phyloP scores from a whole-genome alignment of 257 asterid genomes.

The Rhazya stricta region DNA sequence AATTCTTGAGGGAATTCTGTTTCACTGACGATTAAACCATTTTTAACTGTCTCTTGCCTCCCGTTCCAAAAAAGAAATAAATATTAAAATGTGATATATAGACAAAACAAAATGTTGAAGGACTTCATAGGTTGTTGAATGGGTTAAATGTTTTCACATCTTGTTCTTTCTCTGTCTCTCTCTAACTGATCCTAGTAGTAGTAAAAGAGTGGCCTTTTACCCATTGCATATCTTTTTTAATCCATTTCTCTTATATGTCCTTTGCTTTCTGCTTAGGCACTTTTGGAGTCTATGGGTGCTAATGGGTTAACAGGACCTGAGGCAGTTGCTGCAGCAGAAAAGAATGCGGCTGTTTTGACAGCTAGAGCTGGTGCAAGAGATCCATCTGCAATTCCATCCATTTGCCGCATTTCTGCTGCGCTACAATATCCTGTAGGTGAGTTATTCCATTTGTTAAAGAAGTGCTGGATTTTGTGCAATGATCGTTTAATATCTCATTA shows the following conservation, averaged over 20 bases:
- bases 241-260: constrained; percentile 18
- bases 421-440: constrained; percentile 92
- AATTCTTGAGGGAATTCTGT: not conserved
- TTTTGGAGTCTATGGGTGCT: constrained; percentile 78
- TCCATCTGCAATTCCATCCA: constrained; percentile 96
- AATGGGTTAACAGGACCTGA: constrained; percentile 89
- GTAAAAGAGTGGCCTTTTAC: no score
- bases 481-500: not conserved
- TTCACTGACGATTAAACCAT: not conserved
- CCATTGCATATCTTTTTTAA: not conserved
- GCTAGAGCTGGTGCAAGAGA: constrained; percentile 98
- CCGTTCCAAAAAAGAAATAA: not conserved
- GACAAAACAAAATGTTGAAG: not conserved
- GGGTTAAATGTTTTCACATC: not conserved
- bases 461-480: not conserved
- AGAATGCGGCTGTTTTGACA: constrained; percentile 77
- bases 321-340: constrained; percentile 86
- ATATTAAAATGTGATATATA: not conserved
- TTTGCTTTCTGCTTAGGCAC: constrained; percentile 51
- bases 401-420: constrained; percentile 96
- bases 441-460: constrained; percentile 19
- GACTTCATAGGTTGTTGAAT: not conserved
- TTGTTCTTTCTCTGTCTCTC: not conserved
- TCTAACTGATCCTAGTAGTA: not conserved
- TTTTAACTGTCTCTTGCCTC: not conserved